These are phyloP conservation scores for Picochlorum sp. DNA, from an alignment of 139 green algal genomes.

Conservation along the genomic window DNA sequence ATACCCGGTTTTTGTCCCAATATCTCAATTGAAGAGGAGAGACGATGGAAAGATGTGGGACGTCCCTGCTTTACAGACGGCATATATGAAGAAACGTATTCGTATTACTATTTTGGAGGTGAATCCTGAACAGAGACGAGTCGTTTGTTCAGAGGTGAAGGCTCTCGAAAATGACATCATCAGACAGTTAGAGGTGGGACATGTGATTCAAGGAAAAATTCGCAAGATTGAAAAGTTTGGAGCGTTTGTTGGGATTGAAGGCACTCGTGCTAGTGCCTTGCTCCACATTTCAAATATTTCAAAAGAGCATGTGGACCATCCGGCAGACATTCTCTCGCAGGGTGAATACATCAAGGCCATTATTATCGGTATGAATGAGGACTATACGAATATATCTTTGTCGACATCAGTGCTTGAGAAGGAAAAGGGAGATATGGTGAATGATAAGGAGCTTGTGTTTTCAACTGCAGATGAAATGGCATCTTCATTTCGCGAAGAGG, in stretches of 20 bases:
- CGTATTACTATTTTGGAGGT: constrained; percentile 18
- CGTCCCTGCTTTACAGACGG: background rate
- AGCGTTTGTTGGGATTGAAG: constrained; percentile 43
- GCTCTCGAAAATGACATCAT: constrained; percentile 24
- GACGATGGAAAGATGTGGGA: constrained; percentile 18
- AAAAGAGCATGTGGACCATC: constrained; percentile 18
- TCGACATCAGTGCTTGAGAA: constrained; percentile 52
- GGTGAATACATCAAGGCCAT: constrained; percentile 45
- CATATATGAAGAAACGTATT: constrained; percentile 11
- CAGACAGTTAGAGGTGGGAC: constrained; percentile 19
- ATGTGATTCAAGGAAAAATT: constrained; percentile 36
- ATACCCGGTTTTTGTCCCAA: constrained; percentile 35
- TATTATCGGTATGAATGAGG: constrained; percentile 46
- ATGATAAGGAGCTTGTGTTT: constrained; percentile 34
- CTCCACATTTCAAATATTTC: constrained; percentile 59
- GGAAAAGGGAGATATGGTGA: constrained; percentile 42
- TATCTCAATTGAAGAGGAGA: constrained; percentile 27
- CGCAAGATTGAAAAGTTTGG: constrained; percentile 43
- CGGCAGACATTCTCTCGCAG: constrained; percentile 29
- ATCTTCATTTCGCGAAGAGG: background rate
- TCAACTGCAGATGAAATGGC: background rate
- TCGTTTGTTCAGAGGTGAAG: constrained; percentile 17
- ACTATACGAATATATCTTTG: constrained; percentile 38
- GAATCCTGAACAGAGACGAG: constrained; percentile 2
- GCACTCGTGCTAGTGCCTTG: constrained; percentile 35